Base-by-base conservation (phyloP, 1,284 basidiomycete species). In the Sporisorium reilianum region DNA sequence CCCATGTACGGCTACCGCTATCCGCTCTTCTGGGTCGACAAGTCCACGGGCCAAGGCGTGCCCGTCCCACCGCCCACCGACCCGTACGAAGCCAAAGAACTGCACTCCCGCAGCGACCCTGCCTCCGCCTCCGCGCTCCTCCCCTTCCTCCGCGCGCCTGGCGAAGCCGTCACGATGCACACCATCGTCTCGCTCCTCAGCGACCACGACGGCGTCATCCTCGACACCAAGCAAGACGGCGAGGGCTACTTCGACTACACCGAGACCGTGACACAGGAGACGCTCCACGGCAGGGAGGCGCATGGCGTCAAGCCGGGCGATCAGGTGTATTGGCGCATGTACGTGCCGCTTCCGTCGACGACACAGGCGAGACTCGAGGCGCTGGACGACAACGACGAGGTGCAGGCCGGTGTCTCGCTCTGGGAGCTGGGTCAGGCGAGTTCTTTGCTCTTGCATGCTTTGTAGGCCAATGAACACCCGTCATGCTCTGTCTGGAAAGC, bases 1-100 rank as follows among this genome's bases (percentile, higher is more conserved):
- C 73, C 73, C 0, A 64, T 75, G 64, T 75, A 75, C 34, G 64
- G 51, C n/a, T 75, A 75, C 20, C 64, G 57, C 20, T 75, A 75
- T 25, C 73, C 73, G 2, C 8, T 75, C 5, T 71, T 75, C 40
- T 71, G 56, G 52, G 50, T 75, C 61, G 61, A 71, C 42, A 51
- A 49, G 7, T 34, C 49, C 4, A 60, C 61, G 0, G 68, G 73
- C 12, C 63, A 66, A 36, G 72, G 72, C 25, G 22, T 52, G 1
- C 48, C 45, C 18, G 55, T 64, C 5, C 41, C 57, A 0, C 51
- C 64, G 0, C 60, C 68, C 16, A 9, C 32, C 26, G 23, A 55
- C 30, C 51, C 51, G 0, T 28, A 26, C n/a, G 44, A 61, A 41
- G 57, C 44, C 18, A 52, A 57, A 25, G 34, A 61, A 18, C 59